These are phyloP conservation scores for Globisporangium barbulae DNA, from an alignment of 352 stramenopile genomes.

Conservation along the genomic window DNA sequence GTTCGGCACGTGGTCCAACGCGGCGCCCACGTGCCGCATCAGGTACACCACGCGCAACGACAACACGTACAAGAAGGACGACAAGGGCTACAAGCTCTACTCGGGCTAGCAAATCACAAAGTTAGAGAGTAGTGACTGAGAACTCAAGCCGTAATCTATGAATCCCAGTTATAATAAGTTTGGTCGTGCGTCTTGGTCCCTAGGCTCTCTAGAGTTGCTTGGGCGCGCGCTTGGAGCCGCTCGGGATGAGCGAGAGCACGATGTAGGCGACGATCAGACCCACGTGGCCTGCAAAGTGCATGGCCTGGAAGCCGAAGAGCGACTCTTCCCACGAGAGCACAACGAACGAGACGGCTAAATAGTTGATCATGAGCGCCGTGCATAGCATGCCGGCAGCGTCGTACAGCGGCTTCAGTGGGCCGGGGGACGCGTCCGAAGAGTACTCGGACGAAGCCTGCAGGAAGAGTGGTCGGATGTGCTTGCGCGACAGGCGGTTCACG, in stretches of 20 bases:
- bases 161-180: background rate
- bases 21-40: constrained; percentile 38
- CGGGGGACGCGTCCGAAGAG: constrained; percentile 3
- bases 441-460: constrained; percentile 19
- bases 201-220: constrained; percentile 35
- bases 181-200: background rate
- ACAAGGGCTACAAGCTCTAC: constrained; percentile 52
- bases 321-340: constrained; percentile 62
- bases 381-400: constrained; percentile 49
- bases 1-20: constrained; percentile 35
- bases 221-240: constrained; percentile 30
- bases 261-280: constrained; percentile 53
- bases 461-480: constrained; percentile 57
- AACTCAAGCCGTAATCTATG: background rate
- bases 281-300: constrained; percentile 60
- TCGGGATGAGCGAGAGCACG: constrained; percentile 61
- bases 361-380: constrained; percentile 67
- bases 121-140: background rate
- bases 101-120: constrained; percentile 29
- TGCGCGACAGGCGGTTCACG: constrained; percentile 58
- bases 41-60: constrained; percentile 40
- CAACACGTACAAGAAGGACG: constrained; percentile 53
- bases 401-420: constrained; percentile 50
- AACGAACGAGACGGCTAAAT: constrained; percentile 68
- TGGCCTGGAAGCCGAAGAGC: constrained; percentile 42